Base-by-base conservation (phyloP, 225 moss, liverwort and hornwort genomes). In the Asterella californica region DNA sequence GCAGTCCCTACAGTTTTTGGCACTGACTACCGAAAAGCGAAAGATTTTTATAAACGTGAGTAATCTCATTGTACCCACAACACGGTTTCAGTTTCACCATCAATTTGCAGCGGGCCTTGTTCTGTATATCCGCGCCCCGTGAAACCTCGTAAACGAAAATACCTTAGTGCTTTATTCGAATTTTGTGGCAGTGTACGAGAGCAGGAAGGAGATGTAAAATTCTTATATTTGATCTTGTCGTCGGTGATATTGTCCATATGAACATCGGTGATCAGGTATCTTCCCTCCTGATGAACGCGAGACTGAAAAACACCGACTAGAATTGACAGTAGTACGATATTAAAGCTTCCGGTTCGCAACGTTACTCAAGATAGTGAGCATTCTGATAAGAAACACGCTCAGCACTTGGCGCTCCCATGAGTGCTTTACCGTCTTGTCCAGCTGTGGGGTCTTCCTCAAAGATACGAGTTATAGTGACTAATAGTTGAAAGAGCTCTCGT, bases 251-350 rank as follows among this genome's bases (percentile, higher is more conserved):
- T 78, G 95, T 96, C 80, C 94, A 93, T 81, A 83, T 96, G 70
- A 93, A 92, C 74, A 92, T 96, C 81, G 95, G 95, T 83, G 95
- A 96, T 84, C 95, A 96, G 90, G 94, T 92, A 54, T 24, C 14
- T 9, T 49, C 15, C 12, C 34, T 75, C 49, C 30, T 71, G 79
- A 49, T 24, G 24, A 70, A 2, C 11, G 0, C 2, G 8, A 45
- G 17, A 0, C 12, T 70, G 70, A 24, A n/a, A 70, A 25, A 36
- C 15, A 38, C 6, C n/a, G 24, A 70, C 69, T 24, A 46, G 45
- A 45, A 37, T 4, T 46, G 63, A 10, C n/a, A 52, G 17, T 17
- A 52, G 5, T 52, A 52, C 52, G 33, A 66, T 0, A 3, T 63
- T 63, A 25, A 30, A 63, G 69, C 38, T 37, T 42, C 7, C 11